Percentiles rank a stretch among this genome's conserved stretches.
These are phyloP conservation scores for Neurospora tetrasperma DNA, from an alignment of 495 filamentous ascomycete genomes.

Conservation along the genomic window DNA sequence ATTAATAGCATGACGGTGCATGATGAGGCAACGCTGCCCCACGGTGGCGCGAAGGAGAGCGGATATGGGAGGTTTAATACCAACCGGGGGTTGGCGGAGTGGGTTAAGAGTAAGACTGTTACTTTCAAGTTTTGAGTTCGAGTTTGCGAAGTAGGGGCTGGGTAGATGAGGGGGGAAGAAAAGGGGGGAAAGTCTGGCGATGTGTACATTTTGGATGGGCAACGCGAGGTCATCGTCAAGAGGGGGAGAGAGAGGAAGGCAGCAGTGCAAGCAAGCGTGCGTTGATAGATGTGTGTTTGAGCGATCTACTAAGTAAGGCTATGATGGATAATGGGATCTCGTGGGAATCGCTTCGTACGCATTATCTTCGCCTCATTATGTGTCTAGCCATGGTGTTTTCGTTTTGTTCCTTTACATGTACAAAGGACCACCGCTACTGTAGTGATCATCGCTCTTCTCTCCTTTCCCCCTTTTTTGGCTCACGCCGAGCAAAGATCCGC, in stretches of 20 bases:
- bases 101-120: slow-evolving; percentile 74
- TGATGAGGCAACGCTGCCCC: slow-evolving; percentile 68
- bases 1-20: slow-evolving; percentile 82
- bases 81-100: slow-evolving; percentile 51
- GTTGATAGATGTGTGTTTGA: neutral
- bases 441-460: neutral
- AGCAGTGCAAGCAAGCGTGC: neutral
- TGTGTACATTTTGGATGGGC: neutral
- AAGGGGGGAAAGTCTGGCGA: too few relatives aligned
- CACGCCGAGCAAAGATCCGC: neutral
- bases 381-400: neutral
- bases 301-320: neutral
- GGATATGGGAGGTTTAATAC: slow-evolving; percentile 63
- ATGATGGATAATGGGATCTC: neutral
- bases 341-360: neutral
- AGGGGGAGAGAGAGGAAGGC: neutral
- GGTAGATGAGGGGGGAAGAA: too few relatives aligned
- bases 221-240: neutral
- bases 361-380: neutral
- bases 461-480: neutral
- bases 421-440: neutral
- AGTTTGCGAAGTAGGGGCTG: too few relatives aligned
- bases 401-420: neutral
- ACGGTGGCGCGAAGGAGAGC: slow-evolving; percentile 78
- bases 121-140: slow-evolving; percentile 49